Conservation (phyloP, 169 alveolate genomes). For the Cyclospora cayetanensis region DNA sequence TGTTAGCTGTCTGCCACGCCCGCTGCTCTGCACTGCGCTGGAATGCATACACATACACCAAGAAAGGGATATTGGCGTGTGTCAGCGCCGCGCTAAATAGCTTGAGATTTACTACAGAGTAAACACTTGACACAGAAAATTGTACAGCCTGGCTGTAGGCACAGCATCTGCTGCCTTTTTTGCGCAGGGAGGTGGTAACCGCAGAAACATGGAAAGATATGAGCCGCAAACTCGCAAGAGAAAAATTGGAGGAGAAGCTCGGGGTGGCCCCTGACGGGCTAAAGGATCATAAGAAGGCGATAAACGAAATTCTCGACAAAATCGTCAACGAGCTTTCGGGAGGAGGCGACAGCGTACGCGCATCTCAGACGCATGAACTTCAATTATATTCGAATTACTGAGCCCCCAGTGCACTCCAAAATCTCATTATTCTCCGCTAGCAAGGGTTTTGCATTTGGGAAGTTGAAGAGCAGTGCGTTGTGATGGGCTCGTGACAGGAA, state of each 20-base stretch:
- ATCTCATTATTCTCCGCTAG: too few relatives aligned
- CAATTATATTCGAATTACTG: background rate
- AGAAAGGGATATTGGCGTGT: background rate
- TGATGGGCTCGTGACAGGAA: background rate
- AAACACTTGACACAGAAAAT: background rate
- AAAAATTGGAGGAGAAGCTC: slow-evolving; percentile 49
- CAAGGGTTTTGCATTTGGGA: too few relatives aligned
- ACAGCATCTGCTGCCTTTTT: background rate
- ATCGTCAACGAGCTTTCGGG: slow-evolving; percentile 52
- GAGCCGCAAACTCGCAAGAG: slow-evolving; percentile 63
- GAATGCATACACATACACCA: background rate
- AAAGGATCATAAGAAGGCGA: slow-evolving; percentile 37
- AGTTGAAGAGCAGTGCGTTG: background rate
- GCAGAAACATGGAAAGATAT: slow-evolving; percentile 48
- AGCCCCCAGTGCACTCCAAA: too few relatives aligned
- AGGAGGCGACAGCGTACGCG: background rate
- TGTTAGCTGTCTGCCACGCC: background rate
- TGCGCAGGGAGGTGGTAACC: slow-evolving; percentile 50
- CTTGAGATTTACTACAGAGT: too few relatives aligned
- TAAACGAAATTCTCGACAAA: slow-evolving; percentile 51
- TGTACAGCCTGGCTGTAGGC: background rate
- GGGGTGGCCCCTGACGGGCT: slow-evolving; percentile 14
- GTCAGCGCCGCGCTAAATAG: background rate
- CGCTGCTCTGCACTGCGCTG: background rate
- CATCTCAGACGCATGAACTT: background rate